Base-by-base conservation (phyloP, 352 stramenopile species). In the Sclerospora graminicola region DNA sequence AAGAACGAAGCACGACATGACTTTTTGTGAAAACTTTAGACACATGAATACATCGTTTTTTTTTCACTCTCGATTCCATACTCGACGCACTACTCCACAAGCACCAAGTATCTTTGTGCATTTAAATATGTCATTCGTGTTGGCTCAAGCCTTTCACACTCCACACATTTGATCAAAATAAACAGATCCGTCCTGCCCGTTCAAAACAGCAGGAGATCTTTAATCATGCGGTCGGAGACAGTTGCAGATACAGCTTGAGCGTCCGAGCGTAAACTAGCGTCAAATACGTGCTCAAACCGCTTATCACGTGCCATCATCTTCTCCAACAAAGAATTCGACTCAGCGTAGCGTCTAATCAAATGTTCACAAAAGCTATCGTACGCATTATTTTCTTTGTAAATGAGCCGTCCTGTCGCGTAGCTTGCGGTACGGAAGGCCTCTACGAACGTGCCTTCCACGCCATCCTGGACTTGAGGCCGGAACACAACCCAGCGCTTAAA, bases 401-500 rank as follows among this genome's bases (percentile, higher is more conserved):
- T 87, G 46, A 82, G 74, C 15, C 75, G 54, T 1, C 80, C 80
- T 0, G 80, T 89, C 7, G 80, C 80, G 48, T 91, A 91, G 57
- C 76, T 89, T 32, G 80, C 80, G 9, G 76, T 89, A 45, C 80
- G 80, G 28, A 83, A 91, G 20, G 80, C 78, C 46, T 91, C 80
- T 21, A 91, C 80, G 21, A 78, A 74, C 26, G 76, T 89, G 38
- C 80, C 80, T 41, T 73, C 52, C n/a, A 89, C 60, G 28, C 76
- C 80, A 48, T 89, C 71, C 27, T 84, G 61, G 1, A 81, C 62
- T 21, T 67, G 61, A 5, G 80, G 77, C 31, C 67, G 63, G 63
- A 91, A 91, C n/a, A 89, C 76, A 21, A 91, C 80, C 80, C 80
- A 91, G 27, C 77, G 73, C 66, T 91, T 91, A 43, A 91, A 91